These are phyloP conservation scores for Auriscalpium vulgare DNA, from an alignment of 768 basidiomycete genomes.

Conservation along the genomic window DNA sequence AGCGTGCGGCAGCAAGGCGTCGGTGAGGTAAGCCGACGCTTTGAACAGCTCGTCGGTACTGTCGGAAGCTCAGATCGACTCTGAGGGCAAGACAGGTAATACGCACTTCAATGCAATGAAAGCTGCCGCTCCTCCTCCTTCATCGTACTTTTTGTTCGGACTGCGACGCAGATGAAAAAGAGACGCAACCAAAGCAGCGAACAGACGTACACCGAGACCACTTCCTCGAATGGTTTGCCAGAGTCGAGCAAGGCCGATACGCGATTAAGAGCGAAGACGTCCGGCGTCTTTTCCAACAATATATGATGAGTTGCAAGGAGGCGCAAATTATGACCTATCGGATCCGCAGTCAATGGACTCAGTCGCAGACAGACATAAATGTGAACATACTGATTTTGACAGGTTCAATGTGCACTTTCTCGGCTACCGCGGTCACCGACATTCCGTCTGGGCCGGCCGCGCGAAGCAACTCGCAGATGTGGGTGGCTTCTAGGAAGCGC, in stretches of 20 bases:
- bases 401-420: slow-evolving; percentile 31
- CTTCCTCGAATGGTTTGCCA: slow-evolving; percentile 44
- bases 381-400: slow-evolving; percentile 43
- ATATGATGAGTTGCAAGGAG: slow-evolving; percentile 76
- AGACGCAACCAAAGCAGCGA: background rate
- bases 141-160: slow-evolving; percentile 56
- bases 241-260: slow-evolving; percentile 63
- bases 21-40: slow-evolving; percentile 67
- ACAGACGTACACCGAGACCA: slow-evolving; percentile 38
- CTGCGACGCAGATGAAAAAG: slow-evolving; percentile 23
- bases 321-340: slow-evolving; percentile 60
- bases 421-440: slow-evolving; percentile 36
- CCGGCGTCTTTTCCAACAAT: slow-evolving; percentile 56
- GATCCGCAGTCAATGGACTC: too few relatives aligned
- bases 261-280: slow-evolving; percentile 67
- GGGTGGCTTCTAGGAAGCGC: slow-evolving; percentile 64
- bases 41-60: slow-evolving; percentile 77
- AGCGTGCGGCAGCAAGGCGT: slow-evolving; percentile 26
- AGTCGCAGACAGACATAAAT: too few relatives aligned
- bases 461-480: slow-evolving; percentile 61
- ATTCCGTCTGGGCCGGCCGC: slow-evolving; percentile 49
- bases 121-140: slow-evolving; percentile 58
- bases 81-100: background rate
- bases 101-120: slow-evolving; percentile 63
- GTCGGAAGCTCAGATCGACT: background rate